Base-by-base conservation (phyloP, 768 basidiomycete species). In the Cystobasidium onofrii region DNA sequence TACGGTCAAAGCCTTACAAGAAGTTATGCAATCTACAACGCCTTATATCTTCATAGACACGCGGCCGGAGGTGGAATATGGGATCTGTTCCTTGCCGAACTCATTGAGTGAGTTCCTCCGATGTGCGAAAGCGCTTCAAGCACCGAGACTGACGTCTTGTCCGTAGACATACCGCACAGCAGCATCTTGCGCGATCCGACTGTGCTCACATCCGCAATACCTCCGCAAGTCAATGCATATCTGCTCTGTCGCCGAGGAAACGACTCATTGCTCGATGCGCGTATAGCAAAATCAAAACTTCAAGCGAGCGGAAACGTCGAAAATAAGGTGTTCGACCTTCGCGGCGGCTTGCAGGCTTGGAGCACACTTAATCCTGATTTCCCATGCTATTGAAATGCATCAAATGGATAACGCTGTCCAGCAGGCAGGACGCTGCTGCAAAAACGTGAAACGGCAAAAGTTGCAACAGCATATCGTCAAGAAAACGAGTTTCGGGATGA, bases 201-300 rank as follows among this genome's bases (percentile, higher is more conserved):
- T 25, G 46, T 4, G 18, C 52, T 23, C 13, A 46, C 67, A 15
- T 75, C 1, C 10, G 15, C 39, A 64, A 1, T 74, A 65, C 75
- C 78, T 46, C 61, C 73, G 12, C 80, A 83, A 10, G 60, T 79
- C 20, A 76, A 80, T 1, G 83, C 83, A 6, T 87, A 87, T 74
- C 82, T 96, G 20, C 81, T 96, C 31, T 98, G 94, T 81, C 85
- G 91, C 34, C 83, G 92, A 25, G 94, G 95, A 3, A 98, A 97
- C 78, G 95, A 97, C 80, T 95, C 92, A 0, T 90, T 92, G 80
- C 85, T 91, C 23, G 95, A 93, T 34, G 92, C 87, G 0, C 84
- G 87, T 41, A 87, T 87, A 4, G 78, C 91, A 23, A 66, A 75
- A 31, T 43, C 61, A n/a, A n/a, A n/a, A 3, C 69, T 69, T 33